Percentiles rank a stretch among this genome's conserved stretches.
phyloP scores from a whole-genome alignment of 1,139 yeast species.

The Nakaseomyces sp. region DNA sequence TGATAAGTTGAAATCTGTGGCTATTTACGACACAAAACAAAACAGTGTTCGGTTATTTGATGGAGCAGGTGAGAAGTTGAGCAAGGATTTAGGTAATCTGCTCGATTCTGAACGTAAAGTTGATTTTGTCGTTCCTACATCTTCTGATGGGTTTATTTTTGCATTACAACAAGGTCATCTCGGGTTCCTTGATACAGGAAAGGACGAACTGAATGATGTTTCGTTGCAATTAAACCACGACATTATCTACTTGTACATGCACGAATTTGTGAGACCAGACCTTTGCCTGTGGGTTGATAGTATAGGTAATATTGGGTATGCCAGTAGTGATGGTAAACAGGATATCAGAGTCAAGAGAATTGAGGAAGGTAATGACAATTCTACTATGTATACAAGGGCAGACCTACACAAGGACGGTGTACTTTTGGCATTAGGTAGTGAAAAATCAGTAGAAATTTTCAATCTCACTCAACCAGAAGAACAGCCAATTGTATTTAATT shows the following conservation, averaged over 20 bases:
- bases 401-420: constrained; percentile 27
- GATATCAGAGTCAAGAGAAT: constrained; percentile 3
- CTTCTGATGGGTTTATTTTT: not conserved
- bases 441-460: constrained; percentile 12
- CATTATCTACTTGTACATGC: constrained; percentile 6
- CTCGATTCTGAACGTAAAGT: not conserved
- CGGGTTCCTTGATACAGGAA: not conserved
- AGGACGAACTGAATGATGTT: not conserved
- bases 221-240: not conserved
- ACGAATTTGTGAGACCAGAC: constrained; percentile 2
- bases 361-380: not conserved
- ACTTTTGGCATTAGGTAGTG: constrained; percentile 17
- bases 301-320: constrained; percentile 8
- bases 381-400: constrained; percentile 7
- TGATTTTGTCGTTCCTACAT: not conserved
- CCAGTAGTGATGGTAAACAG: not conserved
- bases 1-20: not conserved
- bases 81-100: not conserved
- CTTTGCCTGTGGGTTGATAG: constrained; percentile 9
- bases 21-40: not conserved
- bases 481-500: constrained; percentile 11
- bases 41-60: not conserved
- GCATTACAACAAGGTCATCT: not conserved
- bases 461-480: constrained; percentile 16
- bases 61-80: not conserved